Percentiles rank a stretch among this genome's conserved stretches.
These are phyloP conservation scores for Triticum dicoccoides DNA, from an alignment of 176 grass and related monocot species.

Conservation along the genomic window DNA sequence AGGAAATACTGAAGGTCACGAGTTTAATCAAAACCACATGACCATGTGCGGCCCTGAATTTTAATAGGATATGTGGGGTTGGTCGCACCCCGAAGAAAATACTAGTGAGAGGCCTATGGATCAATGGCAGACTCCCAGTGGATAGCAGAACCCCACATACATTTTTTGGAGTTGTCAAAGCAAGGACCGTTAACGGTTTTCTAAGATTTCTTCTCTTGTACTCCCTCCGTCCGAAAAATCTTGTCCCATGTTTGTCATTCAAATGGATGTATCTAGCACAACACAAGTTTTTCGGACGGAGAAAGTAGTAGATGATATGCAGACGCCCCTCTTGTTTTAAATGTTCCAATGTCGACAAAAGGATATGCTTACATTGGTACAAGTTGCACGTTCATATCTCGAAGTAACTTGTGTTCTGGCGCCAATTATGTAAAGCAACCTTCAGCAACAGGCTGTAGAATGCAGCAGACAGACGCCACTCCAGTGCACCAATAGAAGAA, in stretches of 20 bases:
- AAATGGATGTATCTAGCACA: no score
- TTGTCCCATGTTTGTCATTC: no score
- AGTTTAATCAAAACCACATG: neutral
- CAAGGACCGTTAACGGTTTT: neutral
- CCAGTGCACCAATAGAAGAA: no score
- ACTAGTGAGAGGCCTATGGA: neutral
- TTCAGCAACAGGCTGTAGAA: neutral
- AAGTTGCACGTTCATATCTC: neutral
- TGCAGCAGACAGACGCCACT: neutral
- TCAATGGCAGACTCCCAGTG: neutral
- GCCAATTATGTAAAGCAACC: conserved; percentile 5
- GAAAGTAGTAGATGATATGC: no score
- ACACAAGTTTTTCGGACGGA: no score
- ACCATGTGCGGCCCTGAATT: neutral
- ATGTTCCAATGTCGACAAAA: neutral
- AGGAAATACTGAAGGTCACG: neutral
- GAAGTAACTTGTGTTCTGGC: neutral
- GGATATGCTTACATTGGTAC: neutral
- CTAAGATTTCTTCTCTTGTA: no score
- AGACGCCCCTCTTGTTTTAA: no score
- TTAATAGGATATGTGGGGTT: neutral
- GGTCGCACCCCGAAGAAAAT: neutral
- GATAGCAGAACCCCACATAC: neutral
- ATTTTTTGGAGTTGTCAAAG: neutral
- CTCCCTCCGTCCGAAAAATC: no score